These are phyloP conservation scores for Thelonectria olida DNA, from an alignment of 2,329 filamentous ascomycete genomes.

Conservation along the genomic window DNA sequence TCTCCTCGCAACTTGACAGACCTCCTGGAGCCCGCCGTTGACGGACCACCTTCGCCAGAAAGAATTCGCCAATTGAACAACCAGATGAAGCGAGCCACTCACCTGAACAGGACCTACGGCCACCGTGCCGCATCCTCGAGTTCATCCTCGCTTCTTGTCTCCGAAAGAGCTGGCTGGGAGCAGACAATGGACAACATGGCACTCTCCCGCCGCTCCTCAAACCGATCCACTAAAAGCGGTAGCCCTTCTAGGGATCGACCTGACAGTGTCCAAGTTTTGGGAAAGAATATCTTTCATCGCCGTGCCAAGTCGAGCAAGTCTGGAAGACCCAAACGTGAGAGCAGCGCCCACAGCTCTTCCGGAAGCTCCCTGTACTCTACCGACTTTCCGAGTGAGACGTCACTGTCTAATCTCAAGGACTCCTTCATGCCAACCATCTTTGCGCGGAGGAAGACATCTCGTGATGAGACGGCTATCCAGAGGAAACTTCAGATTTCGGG, in stretches of 20 bases:
- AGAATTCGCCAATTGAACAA: slow-evolving; percentile 66
- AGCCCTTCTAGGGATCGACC: slow-evolving; percentile 63
- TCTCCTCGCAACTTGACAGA: slow-evolving; percentile 47
- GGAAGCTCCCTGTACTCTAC: slow-evolving; percentile 59
- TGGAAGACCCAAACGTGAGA: slow-evolving; percentile 54
- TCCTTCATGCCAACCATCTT: slow-evolving; percentile 62
- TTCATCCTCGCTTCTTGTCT: slow-evolving; percentile 59
- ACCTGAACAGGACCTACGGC: slow-evolving; percentile 44
- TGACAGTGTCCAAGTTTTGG: slow-evolving; percentile 68
- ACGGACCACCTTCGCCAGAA: slow-evolving; percentile 69
- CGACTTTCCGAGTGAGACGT: slow-evolving; percentile 51
- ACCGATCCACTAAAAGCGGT: slow-evolving; percentile 62
- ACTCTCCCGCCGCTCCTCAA: slow-evolving; percentile 66
- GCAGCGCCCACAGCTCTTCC: slow-evolving; percentile 57
- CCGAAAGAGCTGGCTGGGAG: slow-evolving; percentile 61
- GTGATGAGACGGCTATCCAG: slow-evolving; percentile 43
- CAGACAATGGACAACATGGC: slow-evolving; percentile 56
- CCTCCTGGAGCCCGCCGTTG: slow-evolving; percentile 65
- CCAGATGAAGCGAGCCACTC: slow-evolving; percentile 65
- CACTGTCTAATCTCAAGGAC: slow-evolving; percentile 50
- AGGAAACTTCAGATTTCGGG: slow-evolving; percentile 66
- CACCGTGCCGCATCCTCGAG: slow-evolving; percentile 60
- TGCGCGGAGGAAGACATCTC: slow-evolving; percentile 55
- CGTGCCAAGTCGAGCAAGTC: slow-evolving; percentile 56
- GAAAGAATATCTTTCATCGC: slow-evolving; percentile 67